Evolutionary conservation across 208 protist species (phyloP).

Genomic region (Leishmania amazonensis): DNA sequence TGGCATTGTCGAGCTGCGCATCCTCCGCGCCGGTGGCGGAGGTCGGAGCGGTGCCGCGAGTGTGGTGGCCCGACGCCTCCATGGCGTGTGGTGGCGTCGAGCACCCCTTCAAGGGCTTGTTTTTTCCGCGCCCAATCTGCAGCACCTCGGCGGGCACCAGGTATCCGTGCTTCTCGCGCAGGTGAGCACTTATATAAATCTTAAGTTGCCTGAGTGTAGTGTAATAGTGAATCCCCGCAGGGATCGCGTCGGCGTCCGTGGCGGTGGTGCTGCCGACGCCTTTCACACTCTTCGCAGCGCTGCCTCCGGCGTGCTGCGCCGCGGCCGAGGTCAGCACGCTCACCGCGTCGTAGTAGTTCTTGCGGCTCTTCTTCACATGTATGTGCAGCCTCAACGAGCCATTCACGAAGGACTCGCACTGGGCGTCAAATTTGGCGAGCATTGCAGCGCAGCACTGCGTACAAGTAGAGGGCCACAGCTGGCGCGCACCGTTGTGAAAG

Average conservation of each 20-base stretch:
- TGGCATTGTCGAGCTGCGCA: conserved; percentile 38
- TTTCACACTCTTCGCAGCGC: neutral
- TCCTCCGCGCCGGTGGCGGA: neutral
- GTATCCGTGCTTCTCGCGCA: conserved; percentile 57
- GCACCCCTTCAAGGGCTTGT: conserved; percentile 51
- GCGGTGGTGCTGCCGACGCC: neutral
- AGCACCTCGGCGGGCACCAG: conserved; percentile 49
- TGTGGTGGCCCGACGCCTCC: neutral
- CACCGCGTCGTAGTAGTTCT: conserved; percentile 71
- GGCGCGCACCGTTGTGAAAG: conserved; percentile 48
- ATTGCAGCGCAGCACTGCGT: conserved; percentile 37
- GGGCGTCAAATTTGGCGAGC: conserved; percentile 42
- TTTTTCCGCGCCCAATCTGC: conserved; percentile 55
- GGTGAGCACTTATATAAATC: conserved; percentile 45
- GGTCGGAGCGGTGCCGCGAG: neutral
- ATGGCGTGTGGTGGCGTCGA: neutral
- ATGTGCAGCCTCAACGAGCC: conserved; percentile 65
- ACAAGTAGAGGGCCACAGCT: conserved; percentile 51
- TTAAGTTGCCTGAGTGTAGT: conserved; percentile 66
- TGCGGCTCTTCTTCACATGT: conserved; percentile 76
- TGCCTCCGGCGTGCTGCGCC: conserved; percentile 12
- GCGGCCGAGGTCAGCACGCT: conserved; percentile 41
- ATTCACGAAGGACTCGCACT: conserved; percentile 50
- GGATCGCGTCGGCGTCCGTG: neutral
- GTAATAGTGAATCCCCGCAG: conserved; percentile 57